Percentiles rank a stretch among this genome's conserved stretches.
phyloP scores from a whole-genome alignment of 805 yeast genomes.

The Barnettozyma salicaria region DNA sequence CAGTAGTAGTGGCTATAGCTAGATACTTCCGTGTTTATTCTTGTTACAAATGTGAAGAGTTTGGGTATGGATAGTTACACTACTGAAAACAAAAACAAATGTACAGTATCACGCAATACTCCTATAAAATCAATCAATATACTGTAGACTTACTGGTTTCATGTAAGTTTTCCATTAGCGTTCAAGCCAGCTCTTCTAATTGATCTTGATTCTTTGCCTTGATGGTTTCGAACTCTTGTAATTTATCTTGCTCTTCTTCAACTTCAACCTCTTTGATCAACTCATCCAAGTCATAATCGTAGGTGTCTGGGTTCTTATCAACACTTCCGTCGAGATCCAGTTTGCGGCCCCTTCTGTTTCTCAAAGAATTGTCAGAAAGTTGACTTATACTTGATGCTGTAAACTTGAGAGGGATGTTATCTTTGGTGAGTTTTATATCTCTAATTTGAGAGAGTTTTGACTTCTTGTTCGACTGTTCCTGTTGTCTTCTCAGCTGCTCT shows the following conservation, averaged over 20 bases:
- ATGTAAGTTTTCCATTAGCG: too few species aligned
- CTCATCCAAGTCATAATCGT: slow-evolving; percentile 26
- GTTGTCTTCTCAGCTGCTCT: slow-evolving; percentile 14
- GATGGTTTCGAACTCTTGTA: slow-evolving; percentile 12
- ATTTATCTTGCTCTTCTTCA: slow-evolving; percentile 15
- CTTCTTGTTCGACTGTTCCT: slow-evolving; percentile 9
- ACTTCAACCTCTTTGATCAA: slow-evolving; percentile 18
- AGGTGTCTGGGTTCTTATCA: slow-evolving; percentile 20
- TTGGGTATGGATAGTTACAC: too few species aligned
- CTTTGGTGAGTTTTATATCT: slow-evolving; percentile 16
- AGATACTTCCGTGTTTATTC: too few species aligned
- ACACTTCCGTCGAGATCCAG: not conserved
- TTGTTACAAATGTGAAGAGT: too few species aligned
- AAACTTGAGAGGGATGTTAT: slow-evolving; percentile 22
- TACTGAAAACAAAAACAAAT: too few species aligned
- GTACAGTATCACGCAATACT: too few species aligned
- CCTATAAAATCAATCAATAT: too few species aligned
- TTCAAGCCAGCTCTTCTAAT: slow-evolving; percentile 21
- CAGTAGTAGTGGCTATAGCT: not conserved
- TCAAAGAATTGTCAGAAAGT: not conserved
- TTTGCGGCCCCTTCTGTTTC: slow-evolving; percentile 19
- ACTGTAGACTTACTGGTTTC: too few species aligned
- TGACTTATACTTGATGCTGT: slow-evolving; percentile 4
- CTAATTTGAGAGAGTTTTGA: slow-evolving; percentile 13
- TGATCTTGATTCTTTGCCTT: slow-evolving; percentile 16